Evolutionary conservation across 192 early-diverging fungal genomes (phyloP).

Genomic region (Lobosporangium transversale): DNA sequence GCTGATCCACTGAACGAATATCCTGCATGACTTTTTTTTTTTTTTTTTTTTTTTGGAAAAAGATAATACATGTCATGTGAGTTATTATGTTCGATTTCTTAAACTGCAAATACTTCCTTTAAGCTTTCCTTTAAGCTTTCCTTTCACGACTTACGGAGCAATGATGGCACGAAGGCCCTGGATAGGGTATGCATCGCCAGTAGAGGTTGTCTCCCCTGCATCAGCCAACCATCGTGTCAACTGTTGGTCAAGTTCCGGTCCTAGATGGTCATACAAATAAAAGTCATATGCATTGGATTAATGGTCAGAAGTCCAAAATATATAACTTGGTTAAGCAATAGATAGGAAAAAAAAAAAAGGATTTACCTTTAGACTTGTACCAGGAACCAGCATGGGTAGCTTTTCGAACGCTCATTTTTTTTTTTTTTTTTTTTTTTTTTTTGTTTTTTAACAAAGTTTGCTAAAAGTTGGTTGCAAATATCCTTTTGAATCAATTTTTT

Average conservation of each 20-base stretch:
- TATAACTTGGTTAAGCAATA: too few species aligned
- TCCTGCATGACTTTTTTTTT: conserved; percentile 82
- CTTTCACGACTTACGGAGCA: conserved; percentile 79
- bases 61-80: background rate
- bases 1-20: conserved; percentile 90
- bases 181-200: conserved; percentile 52
- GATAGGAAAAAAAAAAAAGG: too few species aligned
- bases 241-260: conserved; percentile 57
- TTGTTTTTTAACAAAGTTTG: too few species aligned
- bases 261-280: conserved; percentile 4
- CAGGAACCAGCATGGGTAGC: conserved; percentile 79
- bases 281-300: background rate
- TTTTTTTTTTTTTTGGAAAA: background rate
- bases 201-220: conserved; percentile 48
- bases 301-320: too few species aligned
- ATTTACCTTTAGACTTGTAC: conserved; percentile 64
- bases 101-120: too few species aligned
- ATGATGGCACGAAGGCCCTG: conserved; percentile 72
- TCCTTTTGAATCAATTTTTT: background rate
- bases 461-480: too few species aligned
- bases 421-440: background rate
- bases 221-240: conserved; percentile 63
- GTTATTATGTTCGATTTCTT: background rate
- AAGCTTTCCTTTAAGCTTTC: too few species aligned
- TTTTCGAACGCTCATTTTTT: conserved; percentile 44